Base-by-base conservation (phyloP, 805 yeast species). In the Candida mattraensis region DNA sequence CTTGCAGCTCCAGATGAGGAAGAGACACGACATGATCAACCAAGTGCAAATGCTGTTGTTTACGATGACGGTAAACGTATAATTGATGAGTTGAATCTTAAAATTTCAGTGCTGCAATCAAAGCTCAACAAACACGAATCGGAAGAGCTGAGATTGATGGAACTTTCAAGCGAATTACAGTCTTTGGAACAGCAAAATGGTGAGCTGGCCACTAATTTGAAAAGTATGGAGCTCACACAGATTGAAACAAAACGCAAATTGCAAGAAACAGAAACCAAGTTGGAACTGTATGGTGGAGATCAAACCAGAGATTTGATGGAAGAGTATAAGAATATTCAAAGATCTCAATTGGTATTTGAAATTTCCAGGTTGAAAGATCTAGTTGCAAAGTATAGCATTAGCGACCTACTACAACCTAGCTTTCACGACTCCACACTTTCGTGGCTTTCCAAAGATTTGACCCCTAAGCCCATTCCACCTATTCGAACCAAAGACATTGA, bases 61-160 rank as follows among this genome's bases (percentile, higher is more conserved):
- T 11, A 5, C 1, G 21, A 9, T 10, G 41, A 37, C 30, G 35
- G 18, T 15, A 25, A 12, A 41, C 48, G 43, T 7, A 7, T 44
- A 10, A 52, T 74, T 11, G 68, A 67, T 23, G 78, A 76, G 30
- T 54, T 72, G 10, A 54, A 60, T 9, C 53, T 76, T 36, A 75
- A 72, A 42, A 60, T 76, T 7, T 56, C 63, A 7, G 60, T 74
- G 2, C 50, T 76, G 23, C 70, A 74, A 42, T 60, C 64, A 5
- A 73, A 71, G 43, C 53, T 76, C 47, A 45, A 44, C 11, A 56
- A 64, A 3, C 50, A 64, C 5, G 53, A 56, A 24, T 47, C 48
- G 0, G 59, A 61, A 12, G 67, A 64, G 20, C 40, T 43, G 7
- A 54, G 51, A 12, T 33, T 65, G 3, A 30, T 41, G 1, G 47